Percentiles rank a stretch among this genome's conserved stretches.
Evolutionary conservation across 352 stramenopile genomes (phyloP).

Genomic region (Phytophthora colocasiae): DNA sequence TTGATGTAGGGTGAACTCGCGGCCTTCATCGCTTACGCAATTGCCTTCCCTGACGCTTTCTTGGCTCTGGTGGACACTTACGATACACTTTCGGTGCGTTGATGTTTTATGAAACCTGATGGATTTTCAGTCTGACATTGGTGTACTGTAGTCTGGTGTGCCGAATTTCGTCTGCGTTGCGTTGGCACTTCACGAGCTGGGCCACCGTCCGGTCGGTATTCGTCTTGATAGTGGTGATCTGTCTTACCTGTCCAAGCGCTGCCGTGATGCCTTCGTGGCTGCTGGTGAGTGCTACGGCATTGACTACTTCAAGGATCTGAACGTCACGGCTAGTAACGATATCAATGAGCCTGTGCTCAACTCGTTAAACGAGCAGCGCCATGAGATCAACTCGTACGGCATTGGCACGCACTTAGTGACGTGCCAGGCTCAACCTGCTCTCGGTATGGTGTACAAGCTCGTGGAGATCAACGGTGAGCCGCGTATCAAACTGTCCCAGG

Average conservation of each 20-base stretch:
- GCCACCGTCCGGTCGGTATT: conserved; percentile 93
- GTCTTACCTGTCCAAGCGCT: conserved; percentile 93
- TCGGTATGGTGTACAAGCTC: conserved; percentile 99
- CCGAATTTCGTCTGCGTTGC: conserved; percentile 98
- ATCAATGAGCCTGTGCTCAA: conserved; percentile 98
- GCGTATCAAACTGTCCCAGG: conserved; percentile 98
- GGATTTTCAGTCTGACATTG: conserved; percentile 13
- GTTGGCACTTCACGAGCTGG: conserved; percentile 93
- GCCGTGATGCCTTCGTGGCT: conserved; percentile 69
- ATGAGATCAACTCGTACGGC: conserved; percentile 96
- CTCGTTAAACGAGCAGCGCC: conserved; percentile 93
- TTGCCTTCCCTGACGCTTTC: conserved; percentile 97
- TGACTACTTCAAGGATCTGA: conserved; percentile 83
- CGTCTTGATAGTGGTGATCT: conserved; percentile 99
- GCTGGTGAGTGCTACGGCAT: conserved; percentile 64
- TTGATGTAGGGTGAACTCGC: conserved; percentile 94
- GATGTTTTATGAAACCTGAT: not conserved
- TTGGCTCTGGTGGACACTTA: conserved; percentile 99
- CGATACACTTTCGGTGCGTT: conserved; percentile 93
- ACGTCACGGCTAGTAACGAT: conserved; percentile 98
- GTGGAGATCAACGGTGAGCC: conserved; percentile 96
- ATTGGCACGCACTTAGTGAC: conserved; percentile 98
- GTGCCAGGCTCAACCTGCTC: conserved; percentile 97
- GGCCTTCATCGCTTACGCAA: conserved; percentile 98
- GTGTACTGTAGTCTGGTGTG: conserved; percentile 81